Evolutionary conservation across 257 asterid genomes (phyloP).

Genomic region (Cordia subcordata): DNA sequence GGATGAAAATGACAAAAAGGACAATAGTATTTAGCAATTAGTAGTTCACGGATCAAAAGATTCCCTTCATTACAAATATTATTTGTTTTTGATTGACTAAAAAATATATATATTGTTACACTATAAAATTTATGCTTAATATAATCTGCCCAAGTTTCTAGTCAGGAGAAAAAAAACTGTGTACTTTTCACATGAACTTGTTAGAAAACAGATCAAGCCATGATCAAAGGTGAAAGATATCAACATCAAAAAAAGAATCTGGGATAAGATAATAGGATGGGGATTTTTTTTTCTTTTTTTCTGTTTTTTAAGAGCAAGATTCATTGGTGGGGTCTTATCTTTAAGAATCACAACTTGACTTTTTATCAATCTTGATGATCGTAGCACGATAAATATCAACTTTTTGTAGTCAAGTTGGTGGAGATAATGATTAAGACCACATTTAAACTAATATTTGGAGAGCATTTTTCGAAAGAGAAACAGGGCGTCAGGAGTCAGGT

Average conservation of each 20-base stretch:
- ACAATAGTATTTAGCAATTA: too few relatives aligned
- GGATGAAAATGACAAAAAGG: too few relatives aligned
- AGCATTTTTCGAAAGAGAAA: too few relatives aligned
- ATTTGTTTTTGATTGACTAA: too few relatives aligned
- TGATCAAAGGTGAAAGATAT: slow-evolving; percentile 7
- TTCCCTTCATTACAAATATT: too few relatives aligned
- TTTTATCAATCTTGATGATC: not conserved
- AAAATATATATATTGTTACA: too few relatives aligned
- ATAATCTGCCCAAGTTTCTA: too few relatives aligned
- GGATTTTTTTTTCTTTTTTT: not conserved
- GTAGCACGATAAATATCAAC: slow-evolving; percentile 2
- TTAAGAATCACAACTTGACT: not conserved
- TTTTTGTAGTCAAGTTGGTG: slow-evolving; percentile 17
- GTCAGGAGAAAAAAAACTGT: too few relatives aligned
- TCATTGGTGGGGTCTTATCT: not conserved
- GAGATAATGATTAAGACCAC: slow-evolving; percentile 9
- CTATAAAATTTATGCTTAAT: too few relatives aligned
- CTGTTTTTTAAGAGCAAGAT: not conserved
- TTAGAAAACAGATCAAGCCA: not conserved
- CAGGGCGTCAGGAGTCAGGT: too few relatives aligned
- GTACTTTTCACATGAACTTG: too few relatives aligned
- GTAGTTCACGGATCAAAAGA: too few relatives aligned
- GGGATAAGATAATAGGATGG: not conserved
- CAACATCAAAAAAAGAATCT: slow-evolving; percentile 1
- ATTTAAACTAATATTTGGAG: slow-evolving; percentile 6